Base-by-base conservation (phyloP, 345 rosid genomes). In the Lenwebbia sp. region DNA sequence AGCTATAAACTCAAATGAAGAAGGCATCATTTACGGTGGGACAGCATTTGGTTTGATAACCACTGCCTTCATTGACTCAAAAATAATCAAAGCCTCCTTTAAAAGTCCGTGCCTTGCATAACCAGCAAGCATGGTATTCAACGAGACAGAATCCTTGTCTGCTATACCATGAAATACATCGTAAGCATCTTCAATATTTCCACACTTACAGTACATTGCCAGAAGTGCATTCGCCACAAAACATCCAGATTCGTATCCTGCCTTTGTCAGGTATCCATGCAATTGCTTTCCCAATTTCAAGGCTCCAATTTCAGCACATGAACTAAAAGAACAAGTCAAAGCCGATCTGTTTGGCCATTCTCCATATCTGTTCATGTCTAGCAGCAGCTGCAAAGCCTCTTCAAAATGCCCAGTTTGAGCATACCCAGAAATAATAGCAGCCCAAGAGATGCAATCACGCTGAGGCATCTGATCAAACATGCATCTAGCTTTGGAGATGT, bases 161-260 rank as follows among this genome's bases (percentile, higher is more conserved):
- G 74, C 83, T 52, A 86, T 85, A 65, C 82, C 84, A 33, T 57
- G 86, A 86, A 87, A 90, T 33, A 88, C 86, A 83, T 50, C 57
- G 7, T 88, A 74, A 28, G 91, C 90, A 62, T 89, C 89, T 75
- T 83, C 87, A 55, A 88, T 84, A 81, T 88, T 86, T 54, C 89
- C 89, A 57, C 87, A 83, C 40, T 87, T 90, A 28, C 90, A 85
- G 85, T 90, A 90, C 89, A 90, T 88, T 28, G 86, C 87, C 26
- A 88, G 89, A 49, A 90, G 89, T 44, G 90, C 89, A 86, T 90
- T 90, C 21, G 84, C 92, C n/a, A 86, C 89, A 40, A 87, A 86
- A 53, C 81, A 86, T 44, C 88, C 88, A 49, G 86, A 87, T 44
- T 88, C 88, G 37, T 76, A 88, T 30, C 90, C 92, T 62, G 88